phyloP scores from a whole-genome alignment of 2,329 filamentous ascomycete genomes.

The Trichoderma sp. region DNA sequence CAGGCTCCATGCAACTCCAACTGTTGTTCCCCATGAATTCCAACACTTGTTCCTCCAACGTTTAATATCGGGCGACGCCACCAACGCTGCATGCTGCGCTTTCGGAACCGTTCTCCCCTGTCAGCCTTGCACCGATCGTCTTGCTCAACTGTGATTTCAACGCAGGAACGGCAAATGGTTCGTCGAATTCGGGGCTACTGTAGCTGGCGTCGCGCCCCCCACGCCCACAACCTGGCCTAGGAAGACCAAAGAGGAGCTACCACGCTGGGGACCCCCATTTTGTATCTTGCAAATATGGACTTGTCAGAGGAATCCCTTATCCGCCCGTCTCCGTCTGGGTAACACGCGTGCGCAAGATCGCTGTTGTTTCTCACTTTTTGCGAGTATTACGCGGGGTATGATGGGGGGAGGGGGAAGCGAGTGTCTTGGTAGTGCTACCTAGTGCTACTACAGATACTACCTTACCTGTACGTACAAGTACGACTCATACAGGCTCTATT shows the following conservation, averaged over 20 bases:
- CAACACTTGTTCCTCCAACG: background rate
- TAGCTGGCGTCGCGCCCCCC: conserved; percentile 1
- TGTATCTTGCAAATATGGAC: conserved; percentile 11
- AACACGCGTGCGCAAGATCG: background rate
- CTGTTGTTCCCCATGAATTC: background rate
- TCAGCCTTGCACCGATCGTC: conserved; percentile 15
- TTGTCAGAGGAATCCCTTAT: conserved; percentile 15
- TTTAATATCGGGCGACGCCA: conserved; percentile 13
- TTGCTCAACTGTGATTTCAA: conserved; percentile 5
- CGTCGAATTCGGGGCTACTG: background rate
- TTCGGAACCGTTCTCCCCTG: conserved; percentile 13
- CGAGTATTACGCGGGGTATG: conserved; percentile 7
- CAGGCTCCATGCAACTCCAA: background rate
- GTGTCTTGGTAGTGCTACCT: background rate
- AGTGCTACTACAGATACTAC: background rate
- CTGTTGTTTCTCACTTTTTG: background rate
- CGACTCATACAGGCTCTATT: background rate
- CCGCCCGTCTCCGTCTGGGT: background rate
- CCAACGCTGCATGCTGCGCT: conserved; percentile 10
- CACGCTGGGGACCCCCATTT: conserved; percentile 1
- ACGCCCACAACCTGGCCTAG: background rate
- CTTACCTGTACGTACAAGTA: background rate
- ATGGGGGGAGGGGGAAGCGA: background rate
- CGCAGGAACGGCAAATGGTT: conserved; percentile 16
- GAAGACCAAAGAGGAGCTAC: background rate